Evolutionary conservation across 192 early-diverging fungal species (phyloP).

Genomic region (Globomyces pollinis-pini): DNA sequence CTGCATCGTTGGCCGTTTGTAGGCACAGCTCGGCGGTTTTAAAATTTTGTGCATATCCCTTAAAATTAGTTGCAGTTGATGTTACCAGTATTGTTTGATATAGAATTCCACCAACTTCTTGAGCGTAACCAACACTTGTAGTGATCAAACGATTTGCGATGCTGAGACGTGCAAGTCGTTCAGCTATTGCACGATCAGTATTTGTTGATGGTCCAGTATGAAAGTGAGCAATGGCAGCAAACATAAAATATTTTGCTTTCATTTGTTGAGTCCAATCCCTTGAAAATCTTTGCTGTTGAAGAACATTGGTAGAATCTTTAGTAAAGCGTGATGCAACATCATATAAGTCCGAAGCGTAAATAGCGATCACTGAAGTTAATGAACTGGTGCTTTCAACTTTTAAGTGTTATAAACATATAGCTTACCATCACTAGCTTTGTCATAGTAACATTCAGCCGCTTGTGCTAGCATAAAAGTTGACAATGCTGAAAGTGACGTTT

Average conservation of each 20-base stretch:
- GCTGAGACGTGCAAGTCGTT: slow-evolving; percentile 33
- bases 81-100: slow-evolving; percentile 24
- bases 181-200: slow-evolving; percentile 30
- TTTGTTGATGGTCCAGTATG: slow-evolving; percentile 30
- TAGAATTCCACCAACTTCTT: slow-evolving; percentile 23
- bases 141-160: slow-evolving; percentile 27
- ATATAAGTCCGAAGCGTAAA: slow-evolving; percentile 44
- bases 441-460: slow-evolving; percentile 93
- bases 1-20: slow-evolving; percentile 32
- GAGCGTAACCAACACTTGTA: slow-evolving; percentile 18
- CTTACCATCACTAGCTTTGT: slow-evolving; percentile 58
- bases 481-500: slow-evolving; percentile 59
- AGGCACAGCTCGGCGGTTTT: slow-evolving; percentile 26
- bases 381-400: slow-evolving; percentile 27
- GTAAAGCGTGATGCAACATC: slow-evolving; percentile 29
- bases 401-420: slow-evolving; percentile 17
- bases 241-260: slow-evolving; percentile 34
- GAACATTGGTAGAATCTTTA: background rate
- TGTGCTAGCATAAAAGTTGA: slow-evolving; percentile 82
- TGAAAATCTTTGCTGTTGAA: slow-evolving; percentile 24
- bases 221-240: slow-evolving; percentile 46
- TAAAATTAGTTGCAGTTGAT: slow-evolving; percentile 4
- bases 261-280: slow-evolving; percentile 22
- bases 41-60: slow-evolving; percentile 29
- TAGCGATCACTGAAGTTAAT: slow-evolving; percentile 33